Percentiles rank a stretch among this genome's conserved stretches.
These are phyloP conservation scores for Cyclotella atomus DNA, from an alignment of 108 stramenopile genomes.

Conservation along the genomic window DNA sequence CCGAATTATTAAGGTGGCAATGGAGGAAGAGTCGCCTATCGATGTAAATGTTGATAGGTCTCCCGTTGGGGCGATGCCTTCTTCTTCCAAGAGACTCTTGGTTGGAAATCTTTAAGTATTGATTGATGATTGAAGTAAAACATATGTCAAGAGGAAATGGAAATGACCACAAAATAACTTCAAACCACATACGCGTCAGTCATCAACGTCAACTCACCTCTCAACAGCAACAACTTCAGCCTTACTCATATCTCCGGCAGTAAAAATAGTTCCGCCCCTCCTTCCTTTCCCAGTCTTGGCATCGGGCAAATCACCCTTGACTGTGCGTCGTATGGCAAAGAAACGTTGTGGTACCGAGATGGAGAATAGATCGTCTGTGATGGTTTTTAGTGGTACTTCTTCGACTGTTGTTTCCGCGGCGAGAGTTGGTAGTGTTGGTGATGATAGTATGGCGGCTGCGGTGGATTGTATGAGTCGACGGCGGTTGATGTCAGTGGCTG, in stretches of 20 bases:
- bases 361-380: constrained; percentile 68
- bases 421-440: constrained; percentile 3
- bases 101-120: constrained; percentile 55
- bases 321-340: constrained; percentile 72
- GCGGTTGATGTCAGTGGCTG: constrained; percentile 16
- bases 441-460: constrained; percentile 21
- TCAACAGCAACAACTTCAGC: constrained; percentile 88
- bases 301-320: constrained; percentile 87
- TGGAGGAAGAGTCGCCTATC: constrained; percentile 66
- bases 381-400: constrained; percentile 71
- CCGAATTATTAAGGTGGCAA: constrained; percentile 69
- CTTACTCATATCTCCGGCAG: constrained; percentile 85
- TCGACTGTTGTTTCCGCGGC: background rate
- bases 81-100: constrained; percentile 71
- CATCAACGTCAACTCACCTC: too few species aligned
- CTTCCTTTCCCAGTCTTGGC: constrained; percentile 81
- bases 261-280: constrained; percentile 83
- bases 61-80: constrained; percentile 74
- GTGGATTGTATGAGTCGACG: constrained; percentile 40
- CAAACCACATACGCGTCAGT: too few species aligned
- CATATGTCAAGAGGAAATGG: background rate
- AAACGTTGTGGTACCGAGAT: constrained; percentile 69
- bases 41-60: constrained; percentile 70
- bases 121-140: background rate
- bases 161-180: too few species aligned